Base-by-base conservation (phyloP, 2,329 filamentous ascomycete species). In the Penicillium sp. region DNA sequence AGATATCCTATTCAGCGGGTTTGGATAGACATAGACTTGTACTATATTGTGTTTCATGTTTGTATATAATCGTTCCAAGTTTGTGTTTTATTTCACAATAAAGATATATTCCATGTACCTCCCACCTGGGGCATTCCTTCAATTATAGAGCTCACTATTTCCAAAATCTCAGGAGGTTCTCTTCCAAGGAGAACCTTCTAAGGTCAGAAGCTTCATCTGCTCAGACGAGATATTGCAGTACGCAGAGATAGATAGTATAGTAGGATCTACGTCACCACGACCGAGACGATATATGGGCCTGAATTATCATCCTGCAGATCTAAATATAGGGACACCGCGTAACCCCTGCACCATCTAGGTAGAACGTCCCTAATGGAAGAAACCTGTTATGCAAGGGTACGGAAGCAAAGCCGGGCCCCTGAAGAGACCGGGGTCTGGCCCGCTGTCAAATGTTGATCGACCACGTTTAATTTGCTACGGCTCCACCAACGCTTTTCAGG, bases 371-470 rank as follows among this genome's bases (percentile, higher is more conserved):
- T 37, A 8, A n/a, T 3, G 33, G 7, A 37, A 37, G 18, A 37
- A 18, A 22, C 18, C 18, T 22, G 37, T 8, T 40, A 40, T 40
- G 37, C 11, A 22, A 12, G 29, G 29, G 33, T 15, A 31, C 12
- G 12, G 15, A 37, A 37, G 33, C 33, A 37, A 18, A 37, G 33
- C 33, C 40, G 49, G 26, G 42, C 49, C 49, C 49, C 40, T 43
- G 41, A 51, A 40, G 40, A 50, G 37, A 40, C 35, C 26, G 23
- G 25, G 40, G 40, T 51, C 25, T 44, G 40, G 37, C 9, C 40
- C 20, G 49, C 54, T 61, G 58, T 59, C 58, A 61, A 59, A 59
- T 61, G 49, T 15, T 46, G 58, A 59, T 61, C 58, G 56, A 55
- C 58, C 54, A 56, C 40, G 56, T 46, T 45, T 55, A 56, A 59